phyloP scores from a whole-genome alignment of 768 basidiomycete genomes.

The Mycena galopus region DNA sequence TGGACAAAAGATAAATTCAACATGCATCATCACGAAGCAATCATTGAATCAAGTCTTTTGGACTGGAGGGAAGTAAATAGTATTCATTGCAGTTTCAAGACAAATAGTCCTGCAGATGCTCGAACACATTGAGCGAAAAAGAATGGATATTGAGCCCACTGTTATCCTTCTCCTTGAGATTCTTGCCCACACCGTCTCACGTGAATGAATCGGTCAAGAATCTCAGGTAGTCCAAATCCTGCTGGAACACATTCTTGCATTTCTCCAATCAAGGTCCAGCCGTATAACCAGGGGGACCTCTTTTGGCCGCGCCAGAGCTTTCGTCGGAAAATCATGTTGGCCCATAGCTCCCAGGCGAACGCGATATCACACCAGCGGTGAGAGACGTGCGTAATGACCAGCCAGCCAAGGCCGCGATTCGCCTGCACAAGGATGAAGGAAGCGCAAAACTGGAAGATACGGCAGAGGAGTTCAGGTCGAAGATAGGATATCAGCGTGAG shows the following conservation, averaged over 20 bases:
- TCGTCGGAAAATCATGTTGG: constrained; percentile 18
- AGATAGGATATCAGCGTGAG: background rate
- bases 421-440: background rate
- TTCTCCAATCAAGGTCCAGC: background rate
- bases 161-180: background rate
- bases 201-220: background rate
- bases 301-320: constrained; percentile 24
- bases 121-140: constrained; percentile 1
- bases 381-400: constrained; percentile 23
- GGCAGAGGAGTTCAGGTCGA: background rate
- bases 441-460: constrained; percentile 1
- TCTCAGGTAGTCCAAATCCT: background rate
- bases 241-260: constrained; percentile 3
- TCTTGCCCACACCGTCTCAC: background rate
- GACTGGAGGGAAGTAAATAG: too few relatives aligned
- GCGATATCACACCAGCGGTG: constrained; percentile 27
- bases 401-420: constrained; percentile 18
- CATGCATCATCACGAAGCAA: too few relatives aligned
- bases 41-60: too few relatives aligned
- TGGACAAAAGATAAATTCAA: too few relatives aligned
- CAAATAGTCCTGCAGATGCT: background rate
- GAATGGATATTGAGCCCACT: background rate
- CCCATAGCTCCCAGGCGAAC: constrained; percentile 32
- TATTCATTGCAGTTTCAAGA: too few relatives aligned
- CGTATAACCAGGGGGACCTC: constrained; percentile 22